Evolutionary conservation across 768 basidiomycete genomes (phyloP).

Genomic region (Podaxis sp.): DNA sequence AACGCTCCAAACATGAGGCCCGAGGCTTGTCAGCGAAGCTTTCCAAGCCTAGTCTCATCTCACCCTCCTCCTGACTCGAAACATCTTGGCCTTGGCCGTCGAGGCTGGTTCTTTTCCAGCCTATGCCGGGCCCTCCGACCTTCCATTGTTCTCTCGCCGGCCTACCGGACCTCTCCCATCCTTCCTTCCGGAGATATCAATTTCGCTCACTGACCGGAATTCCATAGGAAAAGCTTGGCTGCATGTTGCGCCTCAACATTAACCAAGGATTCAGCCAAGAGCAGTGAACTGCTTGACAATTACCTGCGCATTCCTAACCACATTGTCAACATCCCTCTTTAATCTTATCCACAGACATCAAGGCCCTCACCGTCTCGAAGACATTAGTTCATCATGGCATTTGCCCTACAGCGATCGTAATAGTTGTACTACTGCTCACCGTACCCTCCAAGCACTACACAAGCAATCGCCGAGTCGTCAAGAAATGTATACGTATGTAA

Average conservation of each 20-base stretch:
- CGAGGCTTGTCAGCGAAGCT: neutral
- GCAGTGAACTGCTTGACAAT: neutral
- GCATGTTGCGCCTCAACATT: neutral
- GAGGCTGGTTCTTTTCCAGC: neutral
- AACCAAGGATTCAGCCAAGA: neutral
- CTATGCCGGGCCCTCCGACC: neutral
- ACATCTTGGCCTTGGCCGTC: conserved; percentile 5
- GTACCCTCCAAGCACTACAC: neutral
- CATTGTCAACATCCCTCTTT: conserved; percentile 4
- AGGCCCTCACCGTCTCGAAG: neutral
- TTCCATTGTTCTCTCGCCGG: neutral
- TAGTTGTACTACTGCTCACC: neutral
- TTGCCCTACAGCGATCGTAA: neutral
- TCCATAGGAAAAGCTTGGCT: neutral
- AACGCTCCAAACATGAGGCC: conserved; percentile 4
- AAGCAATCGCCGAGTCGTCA: neutral
- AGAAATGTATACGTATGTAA: conserved; percentile 8
- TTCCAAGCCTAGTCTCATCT: neutral
- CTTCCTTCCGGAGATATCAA: neutral
- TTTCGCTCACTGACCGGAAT: neutral
- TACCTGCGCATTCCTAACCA: neutral
- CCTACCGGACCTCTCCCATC: neutral
- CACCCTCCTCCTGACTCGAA: neutral
- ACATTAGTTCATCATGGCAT: neutral
- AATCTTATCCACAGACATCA: neutral